Conservation (phyloP, 129 eudicot species). For the Kitagawia praeruptora region DNA sequence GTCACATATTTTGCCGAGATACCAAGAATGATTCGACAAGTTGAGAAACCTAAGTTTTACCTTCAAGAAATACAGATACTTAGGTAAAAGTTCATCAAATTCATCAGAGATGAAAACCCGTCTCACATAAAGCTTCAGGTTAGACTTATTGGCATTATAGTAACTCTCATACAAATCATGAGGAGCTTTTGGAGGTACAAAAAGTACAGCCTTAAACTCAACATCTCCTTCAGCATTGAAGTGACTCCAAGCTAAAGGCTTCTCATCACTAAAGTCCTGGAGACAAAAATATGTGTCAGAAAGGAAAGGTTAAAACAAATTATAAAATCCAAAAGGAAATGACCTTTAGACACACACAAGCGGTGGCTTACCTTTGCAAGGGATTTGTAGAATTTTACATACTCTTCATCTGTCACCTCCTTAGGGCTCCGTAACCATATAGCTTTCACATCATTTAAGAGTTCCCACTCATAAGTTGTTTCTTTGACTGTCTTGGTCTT, state of each 20-base stretch:
- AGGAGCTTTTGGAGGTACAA: constrained; percentile 98
- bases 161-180: constrained; percentile 91
- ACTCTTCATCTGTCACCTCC: constrained; percentile 95
- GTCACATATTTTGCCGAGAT: not conserved
- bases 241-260: constrained; percentile 93
- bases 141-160: constrained; percentile 77
- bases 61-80: constrained; percentile 74
- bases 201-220: constrained; percentile 95
- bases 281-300: not conserved
- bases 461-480: constrained; percentile 89
- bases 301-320: not conserved
- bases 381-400: constrained; percentile 82
- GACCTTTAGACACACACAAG: not conserved
- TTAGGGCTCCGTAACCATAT: constrained; percentile 90
- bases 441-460: constrained; percentile 88
- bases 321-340: not conserved
- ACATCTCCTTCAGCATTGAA: constrained; percentile 98
- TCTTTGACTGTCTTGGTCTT: constrained; percentile 79
- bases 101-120: constrained; percentile 95
- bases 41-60: constrained; percentile 29
- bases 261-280: constrained; percentile 94
- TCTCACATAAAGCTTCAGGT: constrained; percentile 85
- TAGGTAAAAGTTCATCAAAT: constrained; percentile 90
- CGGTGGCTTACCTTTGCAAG: constrained; percentile 58
- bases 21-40: not conserved